These are phyloP conservation scores for Macadamia integrifolia DNA, from an alignment of 164 flowering plant genomes.

Conservation along the genomic window DNA sequence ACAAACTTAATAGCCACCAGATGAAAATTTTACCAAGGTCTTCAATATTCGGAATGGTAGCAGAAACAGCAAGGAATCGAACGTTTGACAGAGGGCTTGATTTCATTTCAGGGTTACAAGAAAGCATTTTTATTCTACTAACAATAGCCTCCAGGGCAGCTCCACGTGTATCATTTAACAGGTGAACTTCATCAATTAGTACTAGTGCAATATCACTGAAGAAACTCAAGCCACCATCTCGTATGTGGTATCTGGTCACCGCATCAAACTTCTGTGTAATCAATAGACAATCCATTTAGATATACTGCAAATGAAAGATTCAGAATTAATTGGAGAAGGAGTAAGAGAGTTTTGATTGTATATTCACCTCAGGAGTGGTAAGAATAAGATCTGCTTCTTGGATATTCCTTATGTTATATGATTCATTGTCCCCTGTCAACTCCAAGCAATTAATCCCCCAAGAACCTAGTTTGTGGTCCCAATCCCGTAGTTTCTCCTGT, in stretches of 20 bases:
- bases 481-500: slow-evolving; percentile 91
- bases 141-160: slow-evolving; percentile 93
- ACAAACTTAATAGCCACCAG: background rate
- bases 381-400: slow-evolving; percentile 87
- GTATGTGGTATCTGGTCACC: slow-evolving; percentile 76
- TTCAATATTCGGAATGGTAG: slow-evolving; percentile 90
- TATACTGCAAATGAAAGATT: slow-evolving; percentile 5
- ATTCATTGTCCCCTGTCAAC: slow-evolving; percentile 90
- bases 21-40: slow-evolving; percentile 64
- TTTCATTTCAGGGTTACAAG: slow-evolving; percentile 63
- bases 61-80: slow-evolving; percentile 87
- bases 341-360: background rate
- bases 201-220: slow-evolving; percentile 92
- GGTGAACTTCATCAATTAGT: slow-evolving; percentile 98
- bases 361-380: slow-evolving; percentile 93
- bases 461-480: slow-evolving; percentile 84
- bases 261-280: slow-evolving; percentile 86
- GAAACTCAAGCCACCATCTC: slow-evolving; percentile 89
- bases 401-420: slow-evolving; percentile 46
- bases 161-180: slow-evolving; percentile 93
- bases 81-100: slow-evolving; percentile 64
- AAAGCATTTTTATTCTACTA: slow-evolving; percentile 87
- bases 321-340: background rate
- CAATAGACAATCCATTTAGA: slow-evolving; percentile 6
- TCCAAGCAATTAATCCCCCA: slow-evolving; percentile 88